These are phyloP conservation scores for Candida maesae DNA, from an alignment of 805 yeast species.

Conservation along the genomic window DNA sequence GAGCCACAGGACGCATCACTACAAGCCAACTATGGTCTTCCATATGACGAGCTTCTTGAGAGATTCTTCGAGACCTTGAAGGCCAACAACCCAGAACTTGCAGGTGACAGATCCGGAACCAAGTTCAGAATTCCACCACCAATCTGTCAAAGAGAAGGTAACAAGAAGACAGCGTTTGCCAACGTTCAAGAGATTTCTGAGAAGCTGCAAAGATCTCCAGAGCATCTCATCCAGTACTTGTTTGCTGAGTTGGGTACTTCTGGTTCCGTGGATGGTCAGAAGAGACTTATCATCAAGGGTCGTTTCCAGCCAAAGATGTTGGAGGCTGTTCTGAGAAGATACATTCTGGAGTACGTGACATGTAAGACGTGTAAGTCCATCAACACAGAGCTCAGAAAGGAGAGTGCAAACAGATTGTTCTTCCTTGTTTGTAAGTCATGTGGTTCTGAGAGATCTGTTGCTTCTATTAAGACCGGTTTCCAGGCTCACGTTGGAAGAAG, in stretches of 20 bases:
- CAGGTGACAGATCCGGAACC: constrained; percentile 90
- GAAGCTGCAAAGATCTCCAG: constrained; percentile 93
- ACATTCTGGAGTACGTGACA: constrained; percentile 94
- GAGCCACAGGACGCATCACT: constrained; percentile 27
- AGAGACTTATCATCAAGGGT: constrained; percentile 96
- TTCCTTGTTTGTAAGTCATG: constrained; percentile 97
- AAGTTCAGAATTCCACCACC: constrained; percentile 98
- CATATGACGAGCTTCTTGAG: constrained; percentile 72
- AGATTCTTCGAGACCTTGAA: constrained; percentile 85
- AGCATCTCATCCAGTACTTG: constrained; percentile 92
- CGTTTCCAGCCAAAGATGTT: constrained; percentile 96
- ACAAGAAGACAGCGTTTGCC: constrained; percentile 92
- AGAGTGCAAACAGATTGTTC: constrained; percentile 92
- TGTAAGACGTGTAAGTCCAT: constrained; percentile 98
- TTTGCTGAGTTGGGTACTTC: constrained; percentile 99
- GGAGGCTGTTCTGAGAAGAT: constrained; percentile 94
- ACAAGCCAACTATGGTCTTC: constrained; percentile 52
- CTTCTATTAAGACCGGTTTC: constrained; percentile 98
- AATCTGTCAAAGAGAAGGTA: constrained; percentile 93
- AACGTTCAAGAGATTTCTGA: constrained; percentile 93
- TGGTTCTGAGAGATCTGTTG: constrained; percentile 95
- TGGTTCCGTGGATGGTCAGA: constrained; percentile 97
- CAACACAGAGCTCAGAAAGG: constrained; percentile 94
- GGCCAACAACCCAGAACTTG: constrained; percentile 95
- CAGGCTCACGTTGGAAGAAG: constrained; percentile 95